These are phyloP conservation scores for Eimeria mitis DNA, from an alignment of 169 alveolate species.

Conservation along the genomic window DNA sequence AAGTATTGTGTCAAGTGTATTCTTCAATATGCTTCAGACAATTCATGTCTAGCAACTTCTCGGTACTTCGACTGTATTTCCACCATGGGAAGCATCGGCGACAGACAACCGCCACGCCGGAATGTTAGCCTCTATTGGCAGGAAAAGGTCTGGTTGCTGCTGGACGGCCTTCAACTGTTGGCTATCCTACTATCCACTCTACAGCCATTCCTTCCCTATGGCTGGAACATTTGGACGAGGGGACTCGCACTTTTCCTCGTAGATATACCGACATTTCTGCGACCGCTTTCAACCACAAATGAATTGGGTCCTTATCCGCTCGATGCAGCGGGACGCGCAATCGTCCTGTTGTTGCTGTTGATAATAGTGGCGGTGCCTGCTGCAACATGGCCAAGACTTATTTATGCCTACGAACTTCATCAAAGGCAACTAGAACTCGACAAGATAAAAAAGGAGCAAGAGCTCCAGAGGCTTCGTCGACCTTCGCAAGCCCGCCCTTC, in stretches of 20 bases:
- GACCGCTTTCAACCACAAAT: conserved; percentile 35
- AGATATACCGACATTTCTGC: conserved; percentile 1
- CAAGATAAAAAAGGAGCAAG: conserved; percentile 38
- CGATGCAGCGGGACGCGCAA: not conserved
- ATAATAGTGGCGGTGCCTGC: conserved; percentile 14
- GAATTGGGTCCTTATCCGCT: conserved; percentile 39
- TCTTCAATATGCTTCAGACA: not conserved
- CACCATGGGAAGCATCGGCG: not conserved
- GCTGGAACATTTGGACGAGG: conserved; percentile 41
- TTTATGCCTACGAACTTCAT: conserved; percentile 33
- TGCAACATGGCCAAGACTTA: conserved; percentile 10
- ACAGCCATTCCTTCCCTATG: conserved; percentile 31
- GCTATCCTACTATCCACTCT: conserved; percentile 22
- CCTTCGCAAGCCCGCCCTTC: conserved; percentile 65
- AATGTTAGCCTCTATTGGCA: conserved; percentile 43
- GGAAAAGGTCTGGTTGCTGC: conserved; percentile 49
- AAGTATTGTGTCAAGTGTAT: not conserved
- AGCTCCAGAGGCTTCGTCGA: conserved; percentile 35
- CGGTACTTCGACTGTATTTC: not conserved
- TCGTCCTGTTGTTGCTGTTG: conserved; percentile 31
- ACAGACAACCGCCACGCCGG: conserved; percentile 19
- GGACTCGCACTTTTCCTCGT: not conserved
- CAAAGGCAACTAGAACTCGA: conserved; percentile 34
- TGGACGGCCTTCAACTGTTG: conserved; percentile 54
- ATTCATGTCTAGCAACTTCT: not conserved